phyloP scores from a whole-genome alignment of 2,329 filamentous ascomycete genomes.

The Xylariaceae sp. region DNA sequence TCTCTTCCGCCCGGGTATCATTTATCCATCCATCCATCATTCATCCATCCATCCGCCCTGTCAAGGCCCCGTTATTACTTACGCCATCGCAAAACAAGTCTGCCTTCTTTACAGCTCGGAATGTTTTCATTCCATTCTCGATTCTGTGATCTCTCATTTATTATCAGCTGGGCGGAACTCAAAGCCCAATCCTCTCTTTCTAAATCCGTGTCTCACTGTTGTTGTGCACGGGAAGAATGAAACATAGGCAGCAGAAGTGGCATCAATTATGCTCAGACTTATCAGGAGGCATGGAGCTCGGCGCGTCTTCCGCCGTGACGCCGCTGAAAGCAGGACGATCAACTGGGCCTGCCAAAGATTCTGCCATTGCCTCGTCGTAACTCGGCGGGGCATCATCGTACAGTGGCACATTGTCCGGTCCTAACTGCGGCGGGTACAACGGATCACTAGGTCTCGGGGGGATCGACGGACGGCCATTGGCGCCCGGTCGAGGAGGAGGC shows the following conservation, averaged over 20 bases:
- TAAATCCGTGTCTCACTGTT: background rate
- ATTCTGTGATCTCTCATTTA: background rate
- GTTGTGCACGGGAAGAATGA: background rate
- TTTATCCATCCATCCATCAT: background rate
- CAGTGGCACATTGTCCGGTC: conserved; percentile 37
- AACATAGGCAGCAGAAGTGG: background rate
- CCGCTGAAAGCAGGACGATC: conserved; percentile 64
- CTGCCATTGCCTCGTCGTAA: conserved; percentile 88
- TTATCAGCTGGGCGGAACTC: background rate
- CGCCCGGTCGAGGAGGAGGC: conserved; percentile 36
- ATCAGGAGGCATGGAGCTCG: conserved; percentile 40
- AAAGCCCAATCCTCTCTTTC: background rate
- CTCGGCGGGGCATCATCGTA: conserved; percentile 83
- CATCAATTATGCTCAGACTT: conserved; percentile 21
- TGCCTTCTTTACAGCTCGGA: background rate
- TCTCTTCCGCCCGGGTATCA: conserved; percentile 12
- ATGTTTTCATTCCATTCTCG: background rate
- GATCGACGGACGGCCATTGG: conserved; percentile 14
- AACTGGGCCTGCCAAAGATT: conserved; percentile 59
- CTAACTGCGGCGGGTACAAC: conserved; percentile 55
- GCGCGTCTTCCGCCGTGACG: conserved; percentile 56
- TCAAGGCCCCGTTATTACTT: background rate
- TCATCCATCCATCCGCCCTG: conserved; percentile 2
- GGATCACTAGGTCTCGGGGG: conserved; percentile 39
- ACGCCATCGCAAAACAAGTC: background rate